Percentiles rank a stretch among this genome's conserved stretches.
Evolutionary conservation across 192 early-diverging fungal genomes (phyloP).

Genomic region (Phycomyces blakesleeanus): DNA sequence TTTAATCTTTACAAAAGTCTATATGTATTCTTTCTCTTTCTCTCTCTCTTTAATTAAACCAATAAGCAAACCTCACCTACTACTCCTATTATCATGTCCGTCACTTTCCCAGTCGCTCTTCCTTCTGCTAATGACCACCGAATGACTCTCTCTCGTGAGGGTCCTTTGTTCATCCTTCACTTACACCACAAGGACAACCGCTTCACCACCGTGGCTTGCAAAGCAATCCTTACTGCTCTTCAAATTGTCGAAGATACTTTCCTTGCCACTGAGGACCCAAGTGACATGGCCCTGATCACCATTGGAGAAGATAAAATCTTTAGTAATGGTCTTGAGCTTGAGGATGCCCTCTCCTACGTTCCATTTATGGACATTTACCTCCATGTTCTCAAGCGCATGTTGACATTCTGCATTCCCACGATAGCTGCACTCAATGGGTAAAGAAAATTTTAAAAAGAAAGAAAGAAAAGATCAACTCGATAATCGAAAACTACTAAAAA

Average conservation of each 20-base stretch:
- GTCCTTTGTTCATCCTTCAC: conserved; percentile 58
- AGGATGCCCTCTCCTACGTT: conserved; percentile 34
- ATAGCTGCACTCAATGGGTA: conserved; percentile 72
- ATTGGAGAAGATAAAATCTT: conserved; percentile 67
- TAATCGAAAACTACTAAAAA: not conserved
- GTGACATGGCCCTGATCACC: conserved; percentile 57
- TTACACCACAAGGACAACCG: conserved; percentile 66
- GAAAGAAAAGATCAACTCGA: not conserved
- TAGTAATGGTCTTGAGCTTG: conserved; percentile 64
- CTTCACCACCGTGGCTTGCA: conserved; percentile 57
- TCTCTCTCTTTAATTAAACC: too few relatives aligned
- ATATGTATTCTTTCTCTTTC: too few relatives aligned
- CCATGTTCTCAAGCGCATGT: conserved; percentile 54
- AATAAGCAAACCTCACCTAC: too few relatives aligned
- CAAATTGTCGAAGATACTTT: conserved; percentile 49
- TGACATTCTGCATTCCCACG: conserved; percentile 66
- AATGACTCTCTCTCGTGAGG: conserved; percentile 34
- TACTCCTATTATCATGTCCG: not conserved
- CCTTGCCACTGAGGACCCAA: conserved; percentile 34
- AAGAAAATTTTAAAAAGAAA: not conserved
- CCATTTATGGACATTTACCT: conserved; percentile 53
- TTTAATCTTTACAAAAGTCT: too few relatives aligned
- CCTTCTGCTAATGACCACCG: conserved; percentile 23
- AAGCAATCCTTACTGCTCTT: conserved; percentile 54
- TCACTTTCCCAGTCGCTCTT: conserved; percentile 21